Conservation (phyloP, 768 basidiomycete genomes). For the Mycena galopus region DNA sequence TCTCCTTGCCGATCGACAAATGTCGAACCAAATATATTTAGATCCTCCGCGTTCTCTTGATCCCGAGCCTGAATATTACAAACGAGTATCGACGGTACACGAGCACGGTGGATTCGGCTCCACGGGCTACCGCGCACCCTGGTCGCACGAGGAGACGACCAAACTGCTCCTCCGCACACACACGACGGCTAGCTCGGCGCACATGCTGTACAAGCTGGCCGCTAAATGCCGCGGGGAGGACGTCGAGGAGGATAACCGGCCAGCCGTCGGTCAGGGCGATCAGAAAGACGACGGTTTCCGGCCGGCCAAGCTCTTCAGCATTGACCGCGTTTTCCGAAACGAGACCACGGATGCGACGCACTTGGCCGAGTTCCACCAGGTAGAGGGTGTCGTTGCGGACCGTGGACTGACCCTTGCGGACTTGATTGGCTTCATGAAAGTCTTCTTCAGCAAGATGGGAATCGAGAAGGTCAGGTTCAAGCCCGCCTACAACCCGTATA, state of each 20-base stretch:
- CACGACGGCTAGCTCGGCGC: conserved; percentile 94
- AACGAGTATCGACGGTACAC: conserved; percentile 86
- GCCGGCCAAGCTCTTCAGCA: conserved; percentile 95
- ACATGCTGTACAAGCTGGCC: conserved; percentile 95
- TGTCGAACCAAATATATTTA: conserved; percentile 40
- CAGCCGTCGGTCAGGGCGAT: conserved; percentile 36
- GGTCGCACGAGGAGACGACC: conserved; percentile 91
- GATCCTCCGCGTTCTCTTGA: conserved; percentile 84
- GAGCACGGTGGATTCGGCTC: conserved; percentile 92
- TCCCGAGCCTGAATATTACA: conserved; percentile 88
- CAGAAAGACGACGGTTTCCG: conserved; percentile 81
- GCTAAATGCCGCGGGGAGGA: conserved; percentile 80
- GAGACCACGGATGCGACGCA: conserved; percentile 99
- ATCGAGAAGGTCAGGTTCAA: conserved; percentile 96
- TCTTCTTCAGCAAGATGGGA: conserved; percentile 99
- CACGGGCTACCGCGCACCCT: conserved; percentile 96
- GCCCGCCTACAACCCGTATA: conserved; percentile 98
- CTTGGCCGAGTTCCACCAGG: conserved; percentile 99
- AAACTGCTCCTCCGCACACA: conserved; percentile 96
- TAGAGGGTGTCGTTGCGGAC: conserved; percentile 99
- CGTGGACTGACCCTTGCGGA: conserved; percentile 92
- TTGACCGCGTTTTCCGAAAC: conserved; percentile 98
- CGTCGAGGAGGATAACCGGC: conserved; percentile 53
- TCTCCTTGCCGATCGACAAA: neutral
- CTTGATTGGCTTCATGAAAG: conserved; percentile 98